Base-by-base conservation (phyloP, 768 basidiomycete genomes). In the button mushroom (Agaricus bisporus) region DNA sequence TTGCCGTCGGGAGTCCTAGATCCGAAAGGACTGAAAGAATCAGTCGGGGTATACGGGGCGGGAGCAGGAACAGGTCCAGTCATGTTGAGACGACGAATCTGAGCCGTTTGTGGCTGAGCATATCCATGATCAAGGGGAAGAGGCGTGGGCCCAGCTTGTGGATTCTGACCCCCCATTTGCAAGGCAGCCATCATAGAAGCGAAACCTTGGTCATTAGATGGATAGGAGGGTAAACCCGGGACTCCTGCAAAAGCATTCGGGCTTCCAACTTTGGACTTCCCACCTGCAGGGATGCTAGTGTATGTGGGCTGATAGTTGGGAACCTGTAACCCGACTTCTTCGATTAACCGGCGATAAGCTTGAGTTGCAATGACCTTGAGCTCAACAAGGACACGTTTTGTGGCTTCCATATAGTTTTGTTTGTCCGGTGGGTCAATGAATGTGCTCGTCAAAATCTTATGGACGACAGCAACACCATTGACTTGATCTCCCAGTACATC, bases 401-500 rank as follows among this genome's bases (percentile, higher is more conserved):
- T 91, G 5, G 91, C 88, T 60, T 93, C 93, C 3, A 92, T 73
- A 60, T 90, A 88, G 41, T 71, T 72, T 14, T 74, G 73, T 64
- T 87, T 90, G 61, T 86, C 82, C 5, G 69, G 63, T 11, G 82
- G 80, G 46, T 92, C 87, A 58, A 98, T 77, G 73, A 87, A 91
- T 9, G 88, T 79, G 65, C 88, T 94, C 10, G 88, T 89, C 59
- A 98, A 68, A 57, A 98, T 88, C 69, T 98, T 98, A 69, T 90
- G 88, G 22, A 95, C 85, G 32, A 93, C 88, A 4, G 92, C 86
- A 48, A 95, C 87, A 22, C 95, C 95, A 65, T 97, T 95, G 55
- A 98, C 92, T 71, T 98, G 95, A 69, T 99, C 95, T 43, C 87
- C 87, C 59, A 99, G 75, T 42, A 98, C 90, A 63, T 98, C 95